phyloP scores from a whole-genome alignment of 1,139 yeast species.

The Trichomonascaceae sp. region DNA sequence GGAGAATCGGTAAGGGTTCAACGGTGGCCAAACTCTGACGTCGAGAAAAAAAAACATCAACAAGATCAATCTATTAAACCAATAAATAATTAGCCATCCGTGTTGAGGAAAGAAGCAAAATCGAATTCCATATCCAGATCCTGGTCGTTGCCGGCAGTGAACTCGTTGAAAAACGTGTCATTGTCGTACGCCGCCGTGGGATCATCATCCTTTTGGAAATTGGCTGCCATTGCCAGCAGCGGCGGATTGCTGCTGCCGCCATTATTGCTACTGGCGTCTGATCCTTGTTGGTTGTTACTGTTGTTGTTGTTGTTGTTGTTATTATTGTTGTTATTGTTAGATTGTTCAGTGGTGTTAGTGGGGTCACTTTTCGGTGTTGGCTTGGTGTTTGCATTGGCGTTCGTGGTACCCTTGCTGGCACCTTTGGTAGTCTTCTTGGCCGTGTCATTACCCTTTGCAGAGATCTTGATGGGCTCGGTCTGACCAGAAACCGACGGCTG shows the following conservation, averaged over 20 bases:
- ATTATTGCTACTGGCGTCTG: conserved; percentile 2
- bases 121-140: conserved; percentile 25
- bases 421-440: conserved; percentile 3
- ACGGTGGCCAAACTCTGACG: background rate
- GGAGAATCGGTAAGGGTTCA: too few relatives aligned
- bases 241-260: conserved; percentile 9
- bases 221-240: conserved; percentile 14
- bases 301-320: background rate
- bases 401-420: conserved; percentile 1
- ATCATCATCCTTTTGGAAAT: conserved; percentile 7
- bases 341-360: background rate
- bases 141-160: conserved; percentile 17
- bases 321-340: conserved; percentile 1
- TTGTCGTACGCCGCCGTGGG: conserved; percentile 10
- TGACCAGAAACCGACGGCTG: conserved; percentile 1
- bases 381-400: background rate
- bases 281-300: conserved; percentile 1
- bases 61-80: background rate
- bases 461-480: conserved; percentile 2
- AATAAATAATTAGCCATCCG: conserved; percentile 15
- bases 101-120: conserved; percentile 23
- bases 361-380: background rate
- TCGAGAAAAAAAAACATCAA: background rate
- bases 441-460: conserved; percentile 2
- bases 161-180: conserved; percentile 20